These are phyloP conservation scores for Coprinellus aureogranulatus DNA, from an alignment of 768 basidiomycete species.

Conservation along the genomic window DNA sequence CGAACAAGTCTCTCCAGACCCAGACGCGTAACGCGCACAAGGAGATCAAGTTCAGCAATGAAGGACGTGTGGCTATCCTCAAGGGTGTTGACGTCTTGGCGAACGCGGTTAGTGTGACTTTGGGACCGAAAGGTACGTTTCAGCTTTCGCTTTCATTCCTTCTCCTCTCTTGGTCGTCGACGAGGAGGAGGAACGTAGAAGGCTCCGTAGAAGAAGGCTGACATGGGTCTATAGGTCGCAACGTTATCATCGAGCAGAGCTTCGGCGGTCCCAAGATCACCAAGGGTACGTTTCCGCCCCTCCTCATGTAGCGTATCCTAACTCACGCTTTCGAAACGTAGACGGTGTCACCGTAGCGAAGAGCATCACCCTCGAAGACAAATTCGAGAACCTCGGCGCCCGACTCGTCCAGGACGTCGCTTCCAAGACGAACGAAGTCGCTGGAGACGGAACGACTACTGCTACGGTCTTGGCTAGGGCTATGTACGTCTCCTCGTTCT, in stretches of 20 bases:
- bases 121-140: slow-evolving; percentile 88
- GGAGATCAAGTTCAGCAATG: slow-evolving; percentile 96
- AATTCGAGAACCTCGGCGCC: slow-evolving; percentile 98
- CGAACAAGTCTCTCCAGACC: slow-evolving; percentile 42
- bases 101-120: slow-evolving; percentile 93
- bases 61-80: slow-evolving; percentile 89
- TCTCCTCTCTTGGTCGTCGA: too few relatives aligned
- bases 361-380: slow-evolving; percentile 90
- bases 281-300: slow-evolving; percentile 58
- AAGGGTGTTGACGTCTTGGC: slow-evolving; percentile 96
- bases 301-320: slow-evolving; percentile 5
- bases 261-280: slow-evolving; percentile 93
- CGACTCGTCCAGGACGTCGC: slow-evolving; percentile 97
- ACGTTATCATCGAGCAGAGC: slow-evolving; percentile 96
- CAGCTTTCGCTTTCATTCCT: not conserved
- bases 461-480: slow-evolving; percentile 96
- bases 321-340: slow-evolving; percentile 22
- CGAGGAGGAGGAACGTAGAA: too few relatives aligned
- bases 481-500: slow-evolving; percentile 37
- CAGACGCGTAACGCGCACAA: slow-evolving; percentile 76
- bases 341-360: slow-evolving; percentile 99
- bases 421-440: slow-evolving; percentile 93
- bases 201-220: too few relatives aligned
- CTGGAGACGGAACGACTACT: slow-evolving; percentile 97
- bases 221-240: slow-evolving; percentile 60